phyloP scores from a whole-genome alignment of 202 grass and related monocot genomes.

The Alloteropsis angusta region DNA sequence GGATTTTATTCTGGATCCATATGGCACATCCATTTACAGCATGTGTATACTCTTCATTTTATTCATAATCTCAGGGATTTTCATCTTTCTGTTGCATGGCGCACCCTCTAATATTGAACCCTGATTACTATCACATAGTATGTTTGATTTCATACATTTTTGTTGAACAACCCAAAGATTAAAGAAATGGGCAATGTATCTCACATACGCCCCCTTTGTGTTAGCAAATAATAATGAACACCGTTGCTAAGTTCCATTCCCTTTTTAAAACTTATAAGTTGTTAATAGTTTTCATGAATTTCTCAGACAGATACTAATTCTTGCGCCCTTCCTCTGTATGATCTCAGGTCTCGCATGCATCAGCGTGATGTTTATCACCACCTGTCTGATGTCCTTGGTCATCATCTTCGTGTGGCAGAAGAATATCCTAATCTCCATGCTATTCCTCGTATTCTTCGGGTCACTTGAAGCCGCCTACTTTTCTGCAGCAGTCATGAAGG shows the following conservation, averaged over 20 bases:
- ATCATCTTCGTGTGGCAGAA: constrained; percentile 75
- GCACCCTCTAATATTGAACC: not conserved
- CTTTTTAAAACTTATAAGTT: not conserved
- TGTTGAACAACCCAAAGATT: not conserved
- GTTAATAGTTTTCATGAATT: not conserved
- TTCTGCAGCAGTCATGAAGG: constrained; percentile 49
- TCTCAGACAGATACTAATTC: not conserved
- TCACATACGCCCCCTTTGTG: not conserved
- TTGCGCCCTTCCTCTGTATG: not conserved
- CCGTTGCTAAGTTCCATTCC: not conserved
- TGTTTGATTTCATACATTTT: not conserved
- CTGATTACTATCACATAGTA: not conserved
- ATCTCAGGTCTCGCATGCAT: constrained; percentile 66
- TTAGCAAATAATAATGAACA: not conserved
- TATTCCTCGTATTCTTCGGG: constrained; percentile 56
- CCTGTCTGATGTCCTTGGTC: constrained; percentile 61
- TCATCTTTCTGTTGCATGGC: not conserved
- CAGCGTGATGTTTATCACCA: constrained; percentile 71
- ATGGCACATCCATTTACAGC: not conserved
- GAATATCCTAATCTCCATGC: constrained; percentile 28
- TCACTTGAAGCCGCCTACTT: constrained; percentile 48
- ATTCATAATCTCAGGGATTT: not conserved
- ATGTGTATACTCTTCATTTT: not conserved
- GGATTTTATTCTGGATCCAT: not conserved
- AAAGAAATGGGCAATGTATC: not conserved